Conservation (phyloP, 2,329 filamentous ascomycete genomes). For the Ophiocordyceps camponoti-rufipedis region DNA sequence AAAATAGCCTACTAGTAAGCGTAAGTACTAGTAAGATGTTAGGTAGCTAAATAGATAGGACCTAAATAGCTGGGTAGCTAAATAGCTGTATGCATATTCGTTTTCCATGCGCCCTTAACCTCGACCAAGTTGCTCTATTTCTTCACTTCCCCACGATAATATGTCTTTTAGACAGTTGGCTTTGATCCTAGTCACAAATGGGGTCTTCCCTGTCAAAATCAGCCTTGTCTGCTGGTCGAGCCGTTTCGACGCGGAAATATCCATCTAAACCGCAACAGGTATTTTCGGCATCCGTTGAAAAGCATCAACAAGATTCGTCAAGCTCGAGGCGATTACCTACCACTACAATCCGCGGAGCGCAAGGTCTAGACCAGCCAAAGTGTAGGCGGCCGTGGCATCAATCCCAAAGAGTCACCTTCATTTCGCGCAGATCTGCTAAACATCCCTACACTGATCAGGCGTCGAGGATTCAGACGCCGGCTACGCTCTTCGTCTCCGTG, state of each 20-base stretch:
- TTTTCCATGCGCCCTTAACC: too few relatives aligned
- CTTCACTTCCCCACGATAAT: too few relatives aligned
- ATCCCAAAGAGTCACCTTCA: too few relatives aligned
- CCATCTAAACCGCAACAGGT: not conserved
- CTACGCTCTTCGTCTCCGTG: conserved; percentile 31
- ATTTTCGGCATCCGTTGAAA: not conserved
- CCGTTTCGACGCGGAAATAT: not conserved
- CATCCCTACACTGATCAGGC: conserved; percentile 15
- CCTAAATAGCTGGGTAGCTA: too few relatives aligned
- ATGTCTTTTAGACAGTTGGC: too few relatives aligned
- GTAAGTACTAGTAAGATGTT: too few relatives aligned
- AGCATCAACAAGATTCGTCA: not conserved
- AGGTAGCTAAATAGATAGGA: too few relatives aligned
- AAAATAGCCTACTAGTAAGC: too few relatives aligned
- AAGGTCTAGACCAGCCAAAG: not conserved
- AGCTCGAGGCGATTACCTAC: not conserved
- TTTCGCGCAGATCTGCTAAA: not conserved
- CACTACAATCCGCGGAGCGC: not conserved
- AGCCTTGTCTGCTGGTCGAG: not conserved
- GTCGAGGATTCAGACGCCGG: conserved; percentile 21
- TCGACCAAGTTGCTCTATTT: too few relatives aligned
- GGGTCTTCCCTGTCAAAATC: not conserved
- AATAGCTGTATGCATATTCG: too few relatives aligned
- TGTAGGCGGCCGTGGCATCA: not conserved
- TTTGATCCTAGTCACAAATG: not conserved